These are phyloP conservation scores for Trichoderma koningii DNA, from an alignment of 2,329 filamentous ascomycete species.

Conservation along the genomic window DNA sequence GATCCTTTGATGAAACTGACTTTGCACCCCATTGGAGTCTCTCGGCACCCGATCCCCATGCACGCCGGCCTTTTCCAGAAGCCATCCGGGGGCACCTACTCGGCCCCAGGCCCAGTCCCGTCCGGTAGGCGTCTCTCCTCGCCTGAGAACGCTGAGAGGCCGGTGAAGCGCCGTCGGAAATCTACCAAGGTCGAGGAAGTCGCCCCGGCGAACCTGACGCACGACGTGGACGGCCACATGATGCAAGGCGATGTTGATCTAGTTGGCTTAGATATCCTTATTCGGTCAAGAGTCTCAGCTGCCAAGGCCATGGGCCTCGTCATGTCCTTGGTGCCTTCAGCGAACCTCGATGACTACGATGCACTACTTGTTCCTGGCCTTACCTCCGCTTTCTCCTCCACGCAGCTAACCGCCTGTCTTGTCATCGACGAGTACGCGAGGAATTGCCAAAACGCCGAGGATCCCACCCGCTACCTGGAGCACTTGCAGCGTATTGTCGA, in stretches of 20 bases:
- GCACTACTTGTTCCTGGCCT: constrained; percentile 66
- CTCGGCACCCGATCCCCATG: constrained; percentile 89
- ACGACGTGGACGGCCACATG: constrained; percentile 98
- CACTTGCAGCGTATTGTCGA: constrained; percentile 77
- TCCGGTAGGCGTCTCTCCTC: constrained; percentile 53
- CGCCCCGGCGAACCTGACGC: constrained; percentile 64
- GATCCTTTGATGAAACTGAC: constrained; percentile 81
- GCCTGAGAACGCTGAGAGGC: constrained; percentile 60
- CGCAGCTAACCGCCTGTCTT: constrained; percentile 80
- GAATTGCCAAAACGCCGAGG: constrained; percentile 49
- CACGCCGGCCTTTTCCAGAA: constrained; percentile 86
- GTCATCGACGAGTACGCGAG: constrained; percentile 87
- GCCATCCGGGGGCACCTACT: constrained; percentile 84
- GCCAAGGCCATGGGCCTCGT: constrained; percentile 83
- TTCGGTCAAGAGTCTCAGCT: constrained; percentile 85
- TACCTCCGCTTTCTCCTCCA: constrained; percentile 75
- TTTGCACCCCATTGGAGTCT: constrained; percentile 88
- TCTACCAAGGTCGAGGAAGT: constrained; percentile 78
- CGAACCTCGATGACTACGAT: constrained; percentile 64
- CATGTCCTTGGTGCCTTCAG: constrained; percentile 73
- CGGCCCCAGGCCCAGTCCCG: constrained; percentile 51
- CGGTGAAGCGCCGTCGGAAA: constrained; percentile 76
- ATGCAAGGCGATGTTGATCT: constrained; percentile 95
- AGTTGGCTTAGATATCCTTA: constrained; percentile 83
- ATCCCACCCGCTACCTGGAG: constrained; percentile 56